phyloP scores from a whole-genome alignment of 768 basidiomycete genomes.

The Russula griseocarnosa region DNA sequence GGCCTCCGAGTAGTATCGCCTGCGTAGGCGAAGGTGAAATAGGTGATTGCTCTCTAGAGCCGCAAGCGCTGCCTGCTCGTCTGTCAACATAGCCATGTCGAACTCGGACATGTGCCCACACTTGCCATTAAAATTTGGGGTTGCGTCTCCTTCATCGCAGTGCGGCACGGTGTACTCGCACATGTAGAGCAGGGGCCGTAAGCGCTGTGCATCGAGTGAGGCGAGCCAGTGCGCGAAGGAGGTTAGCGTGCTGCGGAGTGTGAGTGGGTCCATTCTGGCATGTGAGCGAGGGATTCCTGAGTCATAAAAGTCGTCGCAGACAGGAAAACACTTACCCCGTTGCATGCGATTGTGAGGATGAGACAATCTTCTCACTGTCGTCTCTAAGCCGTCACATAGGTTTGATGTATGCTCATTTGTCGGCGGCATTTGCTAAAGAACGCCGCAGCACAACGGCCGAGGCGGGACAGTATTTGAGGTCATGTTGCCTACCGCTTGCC shows the following conservation, averaged over 20 bases:
- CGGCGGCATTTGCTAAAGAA: background rate
- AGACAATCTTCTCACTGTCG: constrained; percentile 24
- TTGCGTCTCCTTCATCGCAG: constrained; percentile 10
- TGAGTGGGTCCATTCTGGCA: too few species aligned
- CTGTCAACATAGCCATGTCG: constrained; percentile 62
- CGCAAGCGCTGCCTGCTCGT: constrained; percentile 69
- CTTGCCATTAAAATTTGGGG: constrained; percentile 36
- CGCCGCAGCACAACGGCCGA: constrained; percentile 3
- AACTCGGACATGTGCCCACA: constrained; percentile 65
- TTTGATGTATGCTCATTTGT: background rate
- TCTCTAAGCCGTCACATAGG: constrained; percentile 20
- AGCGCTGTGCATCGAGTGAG: too few species aligned
- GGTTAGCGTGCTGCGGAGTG: too few species aligned
- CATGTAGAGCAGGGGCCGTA: too few species aligned
- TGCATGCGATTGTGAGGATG: constrained; percentile 25
- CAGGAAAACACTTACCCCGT: background rate
- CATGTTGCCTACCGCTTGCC: constrained; percentile 16
- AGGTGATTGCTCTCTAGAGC: constrained; percentile 64
- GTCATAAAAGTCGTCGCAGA: too few species aligned
- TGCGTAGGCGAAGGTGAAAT: constrained; percentile 63
- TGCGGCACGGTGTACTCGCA: too few species aligned
- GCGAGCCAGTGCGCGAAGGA: too few species aligned
- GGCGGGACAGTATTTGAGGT: background rate
- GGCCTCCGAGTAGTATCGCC: constrained; percentile 84
- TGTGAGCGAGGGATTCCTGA: too few species aligned